Evolutionary conservation across 176 grass and related monocot species (phyloP).

Genomic region (Oryza rufipogon): DNA sequence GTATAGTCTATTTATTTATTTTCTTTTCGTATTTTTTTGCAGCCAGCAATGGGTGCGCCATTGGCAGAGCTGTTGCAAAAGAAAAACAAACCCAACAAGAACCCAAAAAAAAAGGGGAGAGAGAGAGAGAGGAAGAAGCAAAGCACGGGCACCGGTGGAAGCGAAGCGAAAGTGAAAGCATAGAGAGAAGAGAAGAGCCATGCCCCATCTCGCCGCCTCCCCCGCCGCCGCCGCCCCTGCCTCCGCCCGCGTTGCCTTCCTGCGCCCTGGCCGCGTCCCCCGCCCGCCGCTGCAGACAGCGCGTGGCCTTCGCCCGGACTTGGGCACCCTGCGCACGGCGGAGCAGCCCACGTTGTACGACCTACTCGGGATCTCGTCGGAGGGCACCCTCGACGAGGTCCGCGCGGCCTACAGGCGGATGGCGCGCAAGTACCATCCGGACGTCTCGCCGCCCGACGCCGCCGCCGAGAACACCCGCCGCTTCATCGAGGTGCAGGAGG

Average conservation of each 20-base stretch:
- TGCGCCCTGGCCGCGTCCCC: neutral
- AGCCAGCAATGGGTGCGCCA: no score
- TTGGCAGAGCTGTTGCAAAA: no score
- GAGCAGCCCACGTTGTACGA: constrained; percentile 71
- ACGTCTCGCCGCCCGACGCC: constrained; percentile 71
- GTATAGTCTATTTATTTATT: no score
- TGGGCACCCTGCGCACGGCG: constrained; percentile 19
- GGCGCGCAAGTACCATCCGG: constrained; percentile 87
- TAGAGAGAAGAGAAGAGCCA: neutral
- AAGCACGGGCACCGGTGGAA: neutral
- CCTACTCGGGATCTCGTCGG: constrained; percentile 61
- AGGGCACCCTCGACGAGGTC: constrained; percentile 67
- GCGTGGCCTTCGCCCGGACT: constrained; percentile 30
- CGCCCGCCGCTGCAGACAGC: neutral
- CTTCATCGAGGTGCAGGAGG: constrained; percentile 89
- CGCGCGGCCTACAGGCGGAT: constrained; percentile 74
- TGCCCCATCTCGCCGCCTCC: constrained; percentile 31
- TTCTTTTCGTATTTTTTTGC: no score
- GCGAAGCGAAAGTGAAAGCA: no score
- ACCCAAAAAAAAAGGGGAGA: no score
- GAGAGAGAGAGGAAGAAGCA: no score
- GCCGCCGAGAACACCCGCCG: constrained; percentile 66
- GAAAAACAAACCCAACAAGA: no score
- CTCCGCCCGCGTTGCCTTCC: constrained; percentile 22
- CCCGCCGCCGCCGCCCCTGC: neutral